Base-by-base conservation (phyloP, 768 basidiomycete species). In the Boletus insuetus region DNA sequence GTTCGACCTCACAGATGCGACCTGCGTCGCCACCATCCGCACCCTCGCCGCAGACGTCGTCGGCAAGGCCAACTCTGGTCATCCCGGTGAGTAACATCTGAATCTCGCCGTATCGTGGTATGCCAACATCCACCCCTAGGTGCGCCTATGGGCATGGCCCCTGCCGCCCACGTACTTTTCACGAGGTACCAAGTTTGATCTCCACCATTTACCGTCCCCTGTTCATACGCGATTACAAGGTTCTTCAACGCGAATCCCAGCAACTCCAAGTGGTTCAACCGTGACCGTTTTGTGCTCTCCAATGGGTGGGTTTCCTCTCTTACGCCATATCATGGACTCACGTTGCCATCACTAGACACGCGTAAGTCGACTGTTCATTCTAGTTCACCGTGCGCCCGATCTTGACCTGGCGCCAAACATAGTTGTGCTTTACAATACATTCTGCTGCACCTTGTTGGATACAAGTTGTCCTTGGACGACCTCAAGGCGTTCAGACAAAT, bases 251-350 rank as follows among this genome's bases (percentile, higher is more conserved):
- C 87, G 65, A 95, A 94, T 76, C 90, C 94, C 47, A 86, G 85
- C 72, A 88, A 81, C 77, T 85, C 94, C 40, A 87, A 91, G 73
- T 96, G 93, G 94, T 89, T 88, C 77, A 96, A 95, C 76, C 88
- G 95, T 58, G 94, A 97, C 79, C 87, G 94, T 74, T 98, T 96
- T 65, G 94, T 98, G 56, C 85, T 97, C 61, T 97, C 94, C 61
- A 96, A 96, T 68, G 94, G 94, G 85, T 94, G 73, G 74, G 40
- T n/a, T 20, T 47, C 39, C 54, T 24, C 31, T 46, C 31, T 19
- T 32, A 38, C 16, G 2, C 16, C 42, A 40, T 44, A 13, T 56
- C 60, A 29, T 10, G 55, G 47, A 54, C 49, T 53, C 41, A 68
- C 19, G 58, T 44, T 46, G 46, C 42, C 32, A 13, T 38, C 51